Conservation (phyloP, 176 grass and related monocot genomes). For the bread wheat (Triticum aestivum) region DNA sequence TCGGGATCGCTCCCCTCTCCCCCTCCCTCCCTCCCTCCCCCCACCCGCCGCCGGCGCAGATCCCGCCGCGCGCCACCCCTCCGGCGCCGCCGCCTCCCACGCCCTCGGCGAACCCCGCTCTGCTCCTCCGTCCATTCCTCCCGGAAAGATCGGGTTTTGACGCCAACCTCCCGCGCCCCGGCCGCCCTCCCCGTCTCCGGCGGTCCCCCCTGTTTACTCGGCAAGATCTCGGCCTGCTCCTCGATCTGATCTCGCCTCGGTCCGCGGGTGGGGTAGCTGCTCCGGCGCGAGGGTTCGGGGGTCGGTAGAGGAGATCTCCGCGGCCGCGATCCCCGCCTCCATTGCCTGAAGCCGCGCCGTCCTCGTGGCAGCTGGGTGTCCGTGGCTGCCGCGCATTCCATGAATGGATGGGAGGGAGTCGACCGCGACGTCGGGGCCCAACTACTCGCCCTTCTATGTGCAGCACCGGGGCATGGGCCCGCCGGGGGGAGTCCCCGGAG, state of each 20-base stretch:
- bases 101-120: constrained; percentile 19
- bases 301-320: constrained; percentile 27
- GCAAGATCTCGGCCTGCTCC: neutral
- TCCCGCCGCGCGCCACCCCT: constrained; percentile 1
- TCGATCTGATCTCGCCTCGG: constrained; percentile 49
- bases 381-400: constrained; percentile 40
- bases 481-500: constrained; percentile 15
- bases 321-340: constrained; percentile 28
- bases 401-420: constrained; percentile 73
- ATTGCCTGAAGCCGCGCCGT: constrained; percentile 23
- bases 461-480: constrained; percentile 42
- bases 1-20: constrained; percentile 8
- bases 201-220: neutral
- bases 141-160: constrained; percentile 8
- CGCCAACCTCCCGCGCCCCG: neutral
- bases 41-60: constrained; percentile 17
- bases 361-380: neutral
- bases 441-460: constrained; percentile 50
- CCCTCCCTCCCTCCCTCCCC: neutral
- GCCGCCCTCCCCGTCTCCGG: neutral
- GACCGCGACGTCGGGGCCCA: constrained; percentile 47
- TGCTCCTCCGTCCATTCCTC: neutral
- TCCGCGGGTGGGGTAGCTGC: neutral
- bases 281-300: neutral
- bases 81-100: neutral